Conservation (phyloP, 768 basidiomycete species). For the Russula ochroleuca region DNA sequence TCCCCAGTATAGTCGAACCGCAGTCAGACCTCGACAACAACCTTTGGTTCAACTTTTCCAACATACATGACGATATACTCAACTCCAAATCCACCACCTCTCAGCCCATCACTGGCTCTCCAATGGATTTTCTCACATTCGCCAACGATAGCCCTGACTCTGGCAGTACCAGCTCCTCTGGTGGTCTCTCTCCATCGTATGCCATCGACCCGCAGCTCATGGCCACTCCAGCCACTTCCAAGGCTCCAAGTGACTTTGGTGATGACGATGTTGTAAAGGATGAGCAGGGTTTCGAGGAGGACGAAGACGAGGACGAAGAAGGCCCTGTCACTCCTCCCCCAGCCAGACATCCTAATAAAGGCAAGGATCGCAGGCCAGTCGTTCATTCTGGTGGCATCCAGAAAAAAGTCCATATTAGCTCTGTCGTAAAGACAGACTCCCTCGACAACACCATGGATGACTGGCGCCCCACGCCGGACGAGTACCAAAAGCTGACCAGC, state of each 20-base stretch:
- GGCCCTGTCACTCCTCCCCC: slow-evolving; percentile 32
- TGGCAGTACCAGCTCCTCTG: slow-evolving; percentile 18
- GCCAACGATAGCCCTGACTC: slow-evolving; percentile 34
- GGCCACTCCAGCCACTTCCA: slow-evolving; percentile 52
- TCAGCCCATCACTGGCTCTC: slow-evolving; percentile 31
- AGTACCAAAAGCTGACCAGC: slow-evolving; percentile 90
- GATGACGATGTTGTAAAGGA: slow-evolving; percentile 37
- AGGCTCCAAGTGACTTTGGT: slow-evolving; percentile 40
- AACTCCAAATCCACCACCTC: slow-evolving; percentile 31
- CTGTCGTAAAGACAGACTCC: slow-evolving; percentile 40
- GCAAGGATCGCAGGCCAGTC: slow-evolving; percentile 58
- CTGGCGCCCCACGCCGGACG: slow-evolving; percentile 85
- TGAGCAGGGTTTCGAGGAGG: slow-evolving; percentile 35
- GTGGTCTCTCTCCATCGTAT: slow-evolving; percentile 35
- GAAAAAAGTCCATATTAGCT: slow-evolving; percentile 46
- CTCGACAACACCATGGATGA: slow-evolving; percentile 63
- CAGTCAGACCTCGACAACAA: slow-evolving; percentile 17
- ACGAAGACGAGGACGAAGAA: slow-evolving; percentile 36
- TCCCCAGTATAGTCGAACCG: slow-evolving; percentile 10
- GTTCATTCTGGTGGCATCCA: slow-evolving; percentile 69
- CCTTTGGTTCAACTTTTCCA: slow-evolving; percentile 30
- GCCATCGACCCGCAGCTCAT: slow-evolving; percentile 77
- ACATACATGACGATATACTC: slow-evolving; percentile 32
- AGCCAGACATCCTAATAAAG: slow-evolving; percentile 39
- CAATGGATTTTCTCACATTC: slow-evolving; percentile 42